Conservation (phyloP, 2,329 filamentous ascomycete genomes). For the Diaporthe sp. region DNA sequence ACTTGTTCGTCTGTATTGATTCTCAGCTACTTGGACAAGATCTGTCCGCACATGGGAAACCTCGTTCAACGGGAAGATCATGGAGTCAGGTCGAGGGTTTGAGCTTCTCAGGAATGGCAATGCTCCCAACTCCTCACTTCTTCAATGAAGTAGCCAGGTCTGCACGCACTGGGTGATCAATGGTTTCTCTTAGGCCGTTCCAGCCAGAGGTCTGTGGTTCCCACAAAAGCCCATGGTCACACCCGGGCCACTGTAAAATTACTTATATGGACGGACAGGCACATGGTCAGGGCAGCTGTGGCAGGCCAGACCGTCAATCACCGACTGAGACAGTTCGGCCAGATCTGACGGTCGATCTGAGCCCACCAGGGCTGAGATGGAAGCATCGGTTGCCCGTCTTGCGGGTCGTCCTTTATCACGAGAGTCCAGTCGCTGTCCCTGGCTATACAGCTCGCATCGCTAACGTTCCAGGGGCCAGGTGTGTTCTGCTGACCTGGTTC, state of each 20-base stretch:
- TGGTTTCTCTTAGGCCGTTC: not conserved
- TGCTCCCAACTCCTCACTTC: not conserved
- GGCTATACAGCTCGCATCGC: slow-evolving; percentile 12
- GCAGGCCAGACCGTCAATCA: not conserved
- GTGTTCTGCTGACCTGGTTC: not conserved
- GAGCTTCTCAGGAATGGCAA: not conserved
- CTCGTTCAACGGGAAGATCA: not conserved
- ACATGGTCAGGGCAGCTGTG: not conserved
- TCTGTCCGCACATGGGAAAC: not conserved
- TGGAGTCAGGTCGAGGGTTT: not conserved
- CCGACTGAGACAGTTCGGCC: not conserved
- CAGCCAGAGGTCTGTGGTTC: not conserved
- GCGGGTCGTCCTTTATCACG: not conserved
- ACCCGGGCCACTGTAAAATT: not conserved
- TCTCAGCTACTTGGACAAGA: not conserved
- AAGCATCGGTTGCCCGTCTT: not conserved
- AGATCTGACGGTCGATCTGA: slow-evolving; percentile 22
- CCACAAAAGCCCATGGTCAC: not conserved
- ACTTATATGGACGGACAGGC: not conserved
- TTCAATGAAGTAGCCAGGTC: not conserved
- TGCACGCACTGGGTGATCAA: not conserved
- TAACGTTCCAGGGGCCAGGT: slow-evolving; percentile 11
- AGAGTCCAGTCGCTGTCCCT: not conserved
- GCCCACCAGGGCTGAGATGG: slow-evolving; percentile 7
- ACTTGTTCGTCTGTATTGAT: slow-evolving; percentile 1